Base-by-base conservation (phyloP, 768 basidiomycete species). In the Trametes meyenii region DNA sequence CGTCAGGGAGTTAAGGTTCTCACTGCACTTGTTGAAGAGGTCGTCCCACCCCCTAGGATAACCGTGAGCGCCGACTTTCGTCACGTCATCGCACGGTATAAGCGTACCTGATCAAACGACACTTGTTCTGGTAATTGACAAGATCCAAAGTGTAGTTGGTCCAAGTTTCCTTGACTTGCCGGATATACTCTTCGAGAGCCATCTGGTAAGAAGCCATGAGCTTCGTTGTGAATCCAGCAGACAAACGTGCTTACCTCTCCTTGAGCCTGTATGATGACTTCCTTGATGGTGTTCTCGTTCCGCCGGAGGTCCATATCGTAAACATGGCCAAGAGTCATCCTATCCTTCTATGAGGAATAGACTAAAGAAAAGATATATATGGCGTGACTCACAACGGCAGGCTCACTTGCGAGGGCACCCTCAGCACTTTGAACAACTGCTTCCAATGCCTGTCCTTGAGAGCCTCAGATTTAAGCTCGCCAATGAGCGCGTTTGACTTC, bases 401-500 rank as follows among this genome's bases (percentile, higher is more conserved):
- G 67, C 84, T 90, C 60, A 92, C 89, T 52, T 89, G 86, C 3
- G 87, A 80, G 3, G 92, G 83, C 55, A 96, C 73, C 61, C 85
- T 82, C 56, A 99, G 77, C 16, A 83, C 84, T 74, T 98, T 98
- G 85, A 96, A 97, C 21, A 99, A 78, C 72, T 96, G 92, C 70
- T 94, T 92, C 97, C 97, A 99, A 73, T 99, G 97, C 60, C 97
- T 85, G 69, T 99, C 97, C 75, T 98, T 94, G 70, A 99, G 76
- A 5, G 96, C 96, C 70, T 98, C 97, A 11, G 94, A 96, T 77
- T 97, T 98, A 69, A 99, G 79, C 75, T 99, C 97, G 16, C 87
- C 87, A n/a, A 99, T 82, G 65, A 97, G 78, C 0, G 87, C 72
- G 72, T 99, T 98, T 39, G 91, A 88, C 77, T 97, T 98, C 66